Evolutionary conservation across 2,329 filamentous ascomycete genomes (phyloP).

Genomic region (Hymenoscyphus occultus): DNA sequence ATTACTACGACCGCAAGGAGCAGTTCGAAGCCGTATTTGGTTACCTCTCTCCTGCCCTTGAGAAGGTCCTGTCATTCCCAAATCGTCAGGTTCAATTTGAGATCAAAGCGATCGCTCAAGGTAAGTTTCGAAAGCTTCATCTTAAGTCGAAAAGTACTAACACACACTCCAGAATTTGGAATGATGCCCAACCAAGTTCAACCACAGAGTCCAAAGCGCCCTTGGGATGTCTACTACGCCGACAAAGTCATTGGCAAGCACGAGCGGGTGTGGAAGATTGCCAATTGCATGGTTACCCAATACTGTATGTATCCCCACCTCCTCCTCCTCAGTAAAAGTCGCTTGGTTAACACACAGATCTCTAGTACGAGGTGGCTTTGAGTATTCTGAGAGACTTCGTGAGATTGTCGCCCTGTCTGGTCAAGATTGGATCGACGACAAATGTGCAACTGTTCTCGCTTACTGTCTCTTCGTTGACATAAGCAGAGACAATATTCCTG

Average conservation of each 20-base stretch:
- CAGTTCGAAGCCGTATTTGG: neutral
- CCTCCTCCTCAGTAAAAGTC: neutral
- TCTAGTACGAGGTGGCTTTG: constrained; percentile 2
- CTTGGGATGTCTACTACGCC: constrained; percentile 3
- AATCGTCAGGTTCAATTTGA: constrained; percentile 1
- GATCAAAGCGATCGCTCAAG: neutral
- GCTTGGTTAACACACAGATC: neutral
- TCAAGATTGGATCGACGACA: constrained; percentile 8
- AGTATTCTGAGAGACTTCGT: constrained; percentile 8
- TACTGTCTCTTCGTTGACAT: neutral
- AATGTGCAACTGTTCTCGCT: constrained; percentile 8
- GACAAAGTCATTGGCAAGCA: neutral
- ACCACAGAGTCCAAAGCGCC: neutral
- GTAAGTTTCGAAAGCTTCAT: neutral
- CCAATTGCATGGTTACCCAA: constrained; percentile 5
- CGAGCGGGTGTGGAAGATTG: constrained; percentile 1
- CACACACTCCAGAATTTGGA: neutral
- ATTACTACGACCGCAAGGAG: neutral
- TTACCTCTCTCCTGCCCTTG: neutral
- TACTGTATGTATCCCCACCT: constrained; percentile 7
- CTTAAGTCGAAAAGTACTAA: neutral
- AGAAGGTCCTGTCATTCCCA: neutral
- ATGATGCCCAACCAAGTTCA: neutral
- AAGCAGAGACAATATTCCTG: neutral
- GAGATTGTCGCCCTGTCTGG: constrained; percentile 1